A percentile compares a stretch with the other conserved stretches of the same genome.
These are phyloP conservation scores for Pythium scleroteichum DNA, from an alignment of 352 stramenopile species.

Conservation along the genomic window DNA sequence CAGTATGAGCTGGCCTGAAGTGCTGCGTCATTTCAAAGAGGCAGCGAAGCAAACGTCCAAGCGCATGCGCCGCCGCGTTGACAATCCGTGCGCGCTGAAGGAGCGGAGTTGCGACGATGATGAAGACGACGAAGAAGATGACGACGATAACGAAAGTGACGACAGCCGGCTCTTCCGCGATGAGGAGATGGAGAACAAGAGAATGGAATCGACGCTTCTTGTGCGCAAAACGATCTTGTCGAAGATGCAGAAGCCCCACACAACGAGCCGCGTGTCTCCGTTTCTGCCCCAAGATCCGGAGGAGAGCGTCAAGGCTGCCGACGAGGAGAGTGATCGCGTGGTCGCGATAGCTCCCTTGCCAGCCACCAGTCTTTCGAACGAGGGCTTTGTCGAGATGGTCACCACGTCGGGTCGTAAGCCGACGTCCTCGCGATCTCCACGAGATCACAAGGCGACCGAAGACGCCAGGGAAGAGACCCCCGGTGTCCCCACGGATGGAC, in stretches of 20 bases:
- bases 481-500: too few species aligned
- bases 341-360: background rate
- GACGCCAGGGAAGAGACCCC: background rate
- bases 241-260: background rate
- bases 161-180: slow-evolving; percentile 10
- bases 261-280: slow-evolving; percentile 13
- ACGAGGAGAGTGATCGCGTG: background rate
- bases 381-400: background rate
- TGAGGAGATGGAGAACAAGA: slow-evolving; percentile 22
- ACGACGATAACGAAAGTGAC: slow-evolving; percentile 7
- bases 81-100: slow-evolving; percentile 7
- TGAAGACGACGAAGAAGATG: slow-evolving; percentile 36
- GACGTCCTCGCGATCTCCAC: slow-evolving; percentile 9
- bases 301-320: background rate
- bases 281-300: background rate
- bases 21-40: slow-evolving; percentile 64
- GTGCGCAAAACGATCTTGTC: slow-evolving; percentile 22
- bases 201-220: slow-evolving; percentile 19
- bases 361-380: too few species aligned
- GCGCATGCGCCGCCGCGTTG: slow-evolving; percentile 40
- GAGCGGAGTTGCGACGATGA: slow-evolving; percentile 25
- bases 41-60: slow-evolving; percentile 44
- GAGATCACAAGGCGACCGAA: background rate
- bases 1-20: slow-evolving; percentile 70
- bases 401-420: background rate